Base-by-base conservation (phyloP, 2,329 filamentous ascomycete genomes). In the Cladophialophora psammophila region DNA sequence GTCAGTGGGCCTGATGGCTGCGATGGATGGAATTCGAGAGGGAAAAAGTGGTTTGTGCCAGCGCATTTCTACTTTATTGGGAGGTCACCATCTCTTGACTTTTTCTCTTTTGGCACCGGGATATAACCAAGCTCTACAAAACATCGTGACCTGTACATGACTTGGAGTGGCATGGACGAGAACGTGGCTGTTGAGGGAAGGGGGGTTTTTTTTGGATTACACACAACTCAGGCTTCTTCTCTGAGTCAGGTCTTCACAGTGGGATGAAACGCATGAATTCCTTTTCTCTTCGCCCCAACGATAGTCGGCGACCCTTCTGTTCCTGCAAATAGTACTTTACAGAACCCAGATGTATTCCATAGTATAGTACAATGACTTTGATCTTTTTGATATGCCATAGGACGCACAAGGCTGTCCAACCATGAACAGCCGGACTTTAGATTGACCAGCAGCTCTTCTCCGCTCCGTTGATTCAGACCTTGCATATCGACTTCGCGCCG, bases 21-120 rank as follows among this genome's bases (percentile, higher is more conserved):
- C 45, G 58, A 35, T 42, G 56, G 40, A 50, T 61, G 42, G 60
- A 45, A 55, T 53, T 57, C 32, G 20, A 36, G 61, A 58, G 50
- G 62, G 40, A 53, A 69, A 69, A 69, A 65, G 60, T 66, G 53
- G 57, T 62, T 64, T 42, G 36, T 57, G 36, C 48, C 31, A 31
- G 20, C 31, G 48, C 35, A n/a, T 42, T 36, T 60, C 53, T 45
- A 35, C 34, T 60, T 34, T 62, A 53, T 50, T 32, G 52, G 32
- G 45, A 36, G 18, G 54, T 13, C 34, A 48, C 34, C 32, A 61
- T 52, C 34, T 61, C 34, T 45, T 34, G 31, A 32, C 34, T 36
- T 36, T 54, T 45, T 20, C 26, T 26, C 3, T 26, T 50, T 50
- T 26, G 45, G 45, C n/a, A 50, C 45, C 15, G 35, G 60, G 40